Conservation (phyloP, 495 filamentous ascomycete species). For the Lasiosphaeria hispida region DNA sequence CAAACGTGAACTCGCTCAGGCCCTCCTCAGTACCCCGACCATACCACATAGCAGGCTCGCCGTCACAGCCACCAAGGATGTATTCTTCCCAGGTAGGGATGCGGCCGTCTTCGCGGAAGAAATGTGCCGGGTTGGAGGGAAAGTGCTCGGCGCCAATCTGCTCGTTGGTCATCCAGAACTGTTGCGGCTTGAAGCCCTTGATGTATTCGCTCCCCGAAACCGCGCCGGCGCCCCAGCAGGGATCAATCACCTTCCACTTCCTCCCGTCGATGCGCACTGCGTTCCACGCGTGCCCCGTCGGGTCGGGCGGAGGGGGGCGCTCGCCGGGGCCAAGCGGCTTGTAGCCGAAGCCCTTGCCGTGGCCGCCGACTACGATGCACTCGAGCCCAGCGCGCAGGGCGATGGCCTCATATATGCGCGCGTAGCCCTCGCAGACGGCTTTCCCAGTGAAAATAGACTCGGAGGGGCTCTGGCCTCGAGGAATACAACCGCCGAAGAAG, state of each 20-base stretch:
- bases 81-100: conserved; percentile 75
- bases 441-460: conserved; percentile 68
- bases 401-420: conserved; percentile 72
- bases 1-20: conserved; percentile 59
- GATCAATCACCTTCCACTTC: conserved; percentile 87
- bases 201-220: conserved; percentile 54
- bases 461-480: conserved; percentile 60
- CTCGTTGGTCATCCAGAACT: conserved; percentile 80
- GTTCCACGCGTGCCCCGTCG: conserved; percentile 80
- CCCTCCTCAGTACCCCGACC: conserved; percentile 57
- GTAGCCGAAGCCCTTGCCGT: conserved; percentile 86
- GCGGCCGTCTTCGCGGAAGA: conserved; percentile 59
- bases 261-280: conserved; percentile 80
- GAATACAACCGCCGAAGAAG: conserved; percentile 70
- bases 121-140: conserved; percentile 62
- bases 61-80: conserved; percentile 48
- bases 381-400: conserved; percentile 74
- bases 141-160: conserved; percentile 79
- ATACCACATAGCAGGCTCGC: conserved; percentile 51
- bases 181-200: conserved; percentile 61
- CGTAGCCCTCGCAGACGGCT: conserved; percentile 91
- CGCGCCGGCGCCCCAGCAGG: conserved; percentile 89
- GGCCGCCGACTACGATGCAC: conserved; percentile 65
- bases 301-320: conserved; percentile 53
- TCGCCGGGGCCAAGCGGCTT: conserved; percentile 51